phyloP scores from a whole-genome alignment of 2,329 filamentous ascomycete species.

The Penicillium sumatraense region DNA sequence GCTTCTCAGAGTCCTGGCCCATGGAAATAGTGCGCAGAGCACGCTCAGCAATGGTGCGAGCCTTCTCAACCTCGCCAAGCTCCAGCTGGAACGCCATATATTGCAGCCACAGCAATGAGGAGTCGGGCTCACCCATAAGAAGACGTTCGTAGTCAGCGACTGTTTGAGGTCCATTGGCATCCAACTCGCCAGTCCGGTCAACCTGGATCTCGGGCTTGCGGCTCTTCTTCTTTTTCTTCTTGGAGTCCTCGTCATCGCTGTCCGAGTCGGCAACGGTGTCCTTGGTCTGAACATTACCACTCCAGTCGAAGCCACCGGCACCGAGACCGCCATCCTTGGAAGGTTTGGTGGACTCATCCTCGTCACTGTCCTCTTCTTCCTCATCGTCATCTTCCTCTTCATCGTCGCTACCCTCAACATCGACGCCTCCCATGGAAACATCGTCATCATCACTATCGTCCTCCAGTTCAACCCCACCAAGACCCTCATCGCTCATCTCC shows the following conservation, averaged over 20 bases:
- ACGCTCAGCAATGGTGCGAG: slow-evolving; percentile 85
- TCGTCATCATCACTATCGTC: slow-evolving; percentile 43
- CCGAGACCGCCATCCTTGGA: slow-evolving; percentile 62
- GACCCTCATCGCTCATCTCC: slow-evolving; percentile 41
- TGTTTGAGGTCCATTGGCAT: slow-evolving; percentile 84
- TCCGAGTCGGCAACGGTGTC: slow-evolving; percentile 52
- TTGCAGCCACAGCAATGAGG: slow-evolving; percentile 89
- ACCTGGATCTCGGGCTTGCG: slow-evolving; percentile 78
- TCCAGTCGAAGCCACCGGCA: slow-evolving; percentile 86
- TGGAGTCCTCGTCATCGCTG: slow-evolving; percentile 51
- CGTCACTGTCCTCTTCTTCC: slow-evolving; percentile 31
- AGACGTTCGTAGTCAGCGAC: slow-evolving; percentile 92
- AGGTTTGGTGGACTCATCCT: slow-evolving; percentile 47
- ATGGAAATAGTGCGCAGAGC: slow-evolving; percentile 91
- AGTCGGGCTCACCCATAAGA: slow-evolving; percentile 88
- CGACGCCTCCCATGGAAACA: slow-evolving; percentile 49
- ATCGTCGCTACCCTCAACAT: slow-evolving; percentile 47
- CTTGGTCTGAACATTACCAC: slow-evolving; percentile 66
- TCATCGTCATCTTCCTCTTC: slow-evolving; percentile 50
- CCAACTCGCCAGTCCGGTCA: slow-evolving; percentile 90
- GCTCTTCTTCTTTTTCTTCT: slow-evolving; percentile 73
- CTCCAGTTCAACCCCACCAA: slow-evolving; percentile 38
- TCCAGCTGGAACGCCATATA: slow-evolving; percentile 99
- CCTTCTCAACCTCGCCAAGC: slow-evolving; percentile 84
- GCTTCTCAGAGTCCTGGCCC: slow-evolving; percentile 86